A percentile compares a stretch with the other conserved stretches of the same genome.
Conservation (phyloP, 78 protist species). For the Speleostelium caveatum region DNA sequence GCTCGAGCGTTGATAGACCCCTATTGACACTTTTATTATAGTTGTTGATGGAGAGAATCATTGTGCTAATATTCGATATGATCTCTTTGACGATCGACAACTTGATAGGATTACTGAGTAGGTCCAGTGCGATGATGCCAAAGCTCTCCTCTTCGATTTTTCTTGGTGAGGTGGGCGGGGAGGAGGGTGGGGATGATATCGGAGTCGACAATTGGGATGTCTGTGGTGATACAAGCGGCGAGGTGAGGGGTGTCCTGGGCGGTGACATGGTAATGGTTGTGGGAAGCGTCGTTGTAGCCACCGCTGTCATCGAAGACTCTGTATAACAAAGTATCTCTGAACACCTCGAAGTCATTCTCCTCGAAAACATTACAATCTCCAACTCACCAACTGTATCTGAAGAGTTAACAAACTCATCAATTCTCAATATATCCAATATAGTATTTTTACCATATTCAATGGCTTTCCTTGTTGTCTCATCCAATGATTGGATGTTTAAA, state of each 20-base stretch:
- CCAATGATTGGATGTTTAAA: background rate
- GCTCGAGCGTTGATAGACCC: constrained; percentile 4
- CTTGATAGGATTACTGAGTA: background rate
- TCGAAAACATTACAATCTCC: constrained; percentile 77
- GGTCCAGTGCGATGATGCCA: constrained; percentile 16
- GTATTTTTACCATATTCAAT: constrained; percentile 54
- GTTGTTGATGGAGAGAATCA: background rate
- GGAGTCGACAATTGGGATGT: background rate
- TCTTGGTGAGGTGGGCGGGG: background rate
- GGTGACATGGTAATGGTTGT: background rate
- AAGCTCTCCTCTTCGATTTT: constrained; percentile 1
- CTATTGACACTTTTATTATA: constrained; percentile 16
- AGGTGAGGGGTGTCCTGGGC: too few relatives aligned
- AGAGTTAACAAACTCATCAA: constrained; percentile 37
- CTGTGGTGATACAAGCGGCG: too few relatives aligned
- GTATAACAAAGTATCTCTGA: constrained; percentile 15
- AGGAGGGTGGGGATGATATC: background rate
- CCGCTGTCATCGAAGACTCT: background rate
- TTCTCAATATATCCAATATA: constrained; percentile 33
- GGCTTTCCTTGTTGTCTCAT: constrained; percentile 34
- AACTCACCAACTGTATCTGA: constrained; percentile 59
- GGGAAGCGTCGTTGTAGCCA: background rate
- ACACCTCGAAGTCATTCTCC: constrained; percentile 69
- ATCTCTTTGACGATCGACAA: background rate
- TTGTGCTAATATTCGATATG: background rate